Evolutionary conservation across 2,329 filamentous ascomycete genomes (phyloP).

Genomic region (Phialocephala subalpina): DNA sequence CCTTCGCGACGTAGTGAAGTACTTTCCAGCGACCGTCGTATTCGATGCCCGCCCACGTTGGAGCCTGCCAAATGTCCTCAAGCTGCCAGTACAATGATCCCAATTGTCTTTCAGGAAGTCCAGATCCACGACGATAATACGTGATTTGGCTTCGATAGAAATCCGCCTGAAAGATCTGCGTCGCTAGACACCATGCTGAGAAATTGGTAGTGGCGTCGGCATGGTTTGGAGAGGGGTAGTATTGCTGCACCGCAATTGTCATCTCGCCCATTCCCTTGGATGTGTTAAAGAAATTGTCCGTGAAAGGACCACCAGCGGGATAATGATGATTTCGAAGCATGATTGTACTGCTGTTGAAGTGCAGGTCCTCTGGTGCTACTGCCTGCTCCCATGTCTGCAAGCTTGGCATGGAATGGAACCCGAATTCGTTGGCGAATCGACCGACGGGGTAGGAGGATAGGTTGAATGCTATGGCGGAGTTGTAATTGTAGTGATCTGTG

Average conservation of each 20-base stretch:
- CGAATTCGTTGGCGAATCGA: conserved; percentile 70
- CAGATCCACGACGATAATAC: conserved; percentile 67
- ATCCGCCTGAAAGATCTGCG: conserved; percentile 71
- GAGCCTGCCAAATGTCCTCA: conserved; percentile 70
- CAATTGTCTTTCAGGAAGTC: conserved; percentile 63
- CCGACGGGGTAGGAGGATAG: conserved; percentile 62
- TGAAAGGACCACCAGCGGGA: conserved; percentile 56
- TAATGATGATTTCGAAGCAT: conserved; percentile 67
- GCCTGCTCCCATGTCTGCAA: conserved; percentile 65
- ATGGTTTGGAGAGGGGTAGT: conserved; percentile 65
- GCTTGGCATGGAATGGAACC: conserved; percentile 69
- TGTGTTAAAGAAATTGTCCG: conserved; percentile 53
- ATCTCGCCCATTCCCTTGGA: conserved; percentile 61
- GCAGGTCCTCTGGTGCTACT: conserved; percentile 56
- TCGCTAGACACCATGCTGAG: conserved; percentile 66
- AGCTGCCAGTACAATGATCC: conserved; percentile 71
- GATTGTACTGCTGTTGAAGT: conserved; percentile 64
- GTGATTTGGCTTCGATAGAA: conserved; percentile 67
- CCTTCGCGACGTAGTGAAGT: conserved; percentile 63
- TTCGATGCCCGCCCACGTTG: conserved; percentile 70
- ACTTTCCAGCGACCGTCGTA: conserved; percentile 70
- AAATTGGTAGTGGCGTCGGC: conserved; percentile 63
- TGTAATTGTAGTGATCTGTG: conserved; percentile 68
- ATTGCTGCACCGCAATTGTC: conserved; percentile 61
- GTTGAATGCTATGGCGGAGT: conserved; percentile 60